Evolutionary conservation across 495 filamentous ascomycete species (phyloP).

Genomic region (Sabuloglossum arenarium): DNA sequence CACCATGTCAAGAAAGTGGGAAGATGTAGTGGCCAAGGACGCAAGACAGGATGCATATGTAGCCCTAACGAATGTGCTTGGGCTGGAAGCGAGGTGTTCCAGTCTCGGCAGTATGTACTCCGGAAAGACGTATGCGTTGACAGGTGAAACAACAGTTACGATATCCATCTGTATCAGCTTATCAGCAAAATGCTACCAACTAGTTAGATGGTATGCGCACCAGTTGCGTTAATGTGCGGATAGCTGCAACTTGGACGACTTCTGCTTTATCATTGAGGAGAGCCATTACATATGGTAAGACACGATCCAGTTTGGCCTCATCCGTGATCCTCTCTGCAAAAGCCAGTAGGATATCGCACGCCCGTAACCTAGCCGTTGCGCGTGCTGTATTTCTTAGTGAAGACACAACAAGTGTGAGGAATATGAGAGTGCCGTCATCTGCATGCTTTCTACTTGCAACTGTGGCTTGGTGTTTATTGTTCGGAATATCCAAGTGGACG

Average conservation of each 20-base stretch:
- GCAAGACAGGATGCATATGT: constrained; percentile 88
- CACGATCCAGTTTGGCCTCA: constrained; percentile 88
- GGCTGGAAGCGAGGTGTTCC: constrained; percentile 41
- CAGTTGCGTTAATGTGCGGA: constrained; percentile 71
- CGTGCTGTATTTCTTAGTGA: constrained; percentile 77
- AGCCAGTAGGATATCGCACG: constrained; percentile 81
- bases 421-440: constrained; percentile 86
- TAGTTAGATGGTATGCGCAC: constrained; percentile 12
- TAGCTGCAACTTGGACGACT: constrained; percentile 61
- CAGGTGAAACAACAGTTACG: constrained; percentile 69
- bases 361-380: constrained; percentile 67
- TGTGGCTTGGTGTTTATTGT: constrained; percentile 43
- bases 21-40: constrained; percentile 73
- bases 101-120: constrained; percentile 85
- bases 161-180: constrained; percentile 36
- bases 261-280: constrained; percentile 64
- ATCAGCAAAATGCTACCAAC: not conserved
- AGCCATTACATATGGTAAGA: constrained; percentile 72
- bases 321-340: constrained; percentile 85
- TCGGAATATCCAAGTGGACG: constrained; percentile 75
- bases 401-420: constrained; percentile 69
- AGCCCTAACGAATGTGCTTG: constrained; percentile 52
- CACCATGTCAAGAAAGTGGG: constrained; percentile 73
- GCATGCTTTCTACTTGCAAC: constrained; percentile 20
- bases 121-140: constrained; percentile 88